Conservation (phyloP, 1,284 basidiomycete genomes). For the Ceraceosorus bombacis region DNA sequence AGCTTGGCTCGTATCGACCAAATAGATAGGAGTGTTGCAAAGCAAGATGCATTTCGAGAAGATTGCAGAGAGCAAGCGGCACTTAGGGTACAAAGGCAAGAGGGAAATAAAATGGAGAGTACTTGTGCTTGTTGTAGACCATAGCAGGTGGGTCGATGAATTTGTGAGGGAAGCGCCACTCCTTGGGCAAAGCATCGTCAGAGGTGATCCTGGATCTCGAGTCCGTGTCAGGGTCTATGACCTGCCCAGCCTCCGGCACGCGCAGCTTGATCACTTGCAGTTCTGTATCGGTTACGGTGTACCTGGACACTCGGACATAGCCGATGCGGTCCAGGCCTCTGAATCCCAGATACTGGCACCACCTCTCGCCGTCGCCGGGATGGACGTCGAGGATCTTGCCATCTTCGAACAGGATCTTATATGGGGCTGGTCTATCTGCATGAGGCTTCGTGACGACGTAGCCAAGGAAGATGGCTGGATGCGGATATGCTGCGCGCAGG, state of each 20-base stretch:
- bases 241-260: conserved; percentile 18
- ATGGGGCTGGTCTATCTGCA: conserved; percentile 68
- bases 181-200: not conserved
- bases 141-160: conserved; percentile 15
- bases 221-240: conserved; percentile 29
- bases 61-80: not conserved
- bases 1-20: too few relatives aligned
- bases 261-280: conserved; percentile 42
- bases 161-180: conserved; percentile 5
- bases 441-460: conserved; percentile 66
- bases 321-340: conserved; percentile 34
- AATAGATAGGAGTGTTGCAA: too few relatives aligned
- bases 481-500: conserved; percentile 64
- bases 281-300: conserved; percentile 44
- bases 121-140: conserved; percentile 15
- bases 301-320: conserved; percentile 41
- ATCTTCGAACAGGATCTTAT: conserved; percentile 61
- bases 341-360: conserved; percentile 46
- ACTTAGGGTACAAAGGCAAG: conserved; percentile 2
- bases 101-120: conserved; percentile 11
- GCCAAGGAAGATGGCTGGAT: conserved; percentile 72
- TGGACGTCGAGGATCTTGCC: conserved; percentile 52
- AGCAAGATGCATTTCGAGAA: too few relatives aligned
- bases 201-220: conserved; percentile 7
- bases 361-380: conserved; percentile 29